Evolutionary conservation across 2,329 filamentous ascomycete species (phyloP), one percentile per base, ranked within the genome.

Genomic region (Nakataea oryzae): DNA sequence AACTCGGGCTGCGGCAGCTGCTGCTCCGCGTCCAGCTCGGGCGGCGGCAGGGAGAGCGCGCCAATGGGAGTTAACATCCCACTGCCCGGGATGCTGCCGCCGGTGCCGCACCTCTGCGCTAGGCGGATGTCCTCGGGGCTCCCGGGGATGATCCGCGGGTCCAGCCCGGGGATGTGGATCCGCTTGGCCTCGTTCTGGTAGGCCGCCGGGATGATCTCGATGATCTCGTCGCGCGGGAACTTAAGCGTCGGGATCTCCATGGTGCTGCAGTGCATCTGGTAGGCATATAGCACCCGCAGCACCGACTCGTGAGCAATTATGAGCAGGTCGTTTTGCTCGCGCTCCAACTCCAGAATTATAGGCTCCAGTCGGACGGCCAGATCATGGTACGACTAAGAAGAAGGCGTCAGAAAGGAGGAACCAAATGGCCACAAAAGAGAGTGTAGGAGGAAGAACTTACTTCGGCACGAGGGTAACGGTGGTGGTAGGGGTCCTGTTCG

Each of bases 281-380:
- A 99, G 28, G 93, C 93, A 72, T 99, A 99, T 3, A 99, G 82
- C 28, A 99, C 95, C 56, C 95, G 90, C 58, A 99, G 82, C n/a
- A 99, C 95, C 60, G 91, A 96, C 74, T 99, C 95, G 74, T 99
- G 95, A 0, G 95, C 95, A 67, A 99, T 97, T 71, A 99, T 97
- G 61, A 99, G 83, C n/a, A 99, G 82, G 72, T 99, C 95, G 67
- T 96, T 96, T 69, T 97, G 91, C 76, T 99, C 95, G 56, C 95
- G 88, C 78, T 99, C 95, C 17, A 99, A 84, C 73, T 99, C 95
- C 32, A 99, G 84, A 70, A 99, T 99, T 70, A 99, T 96, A 54
- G 95, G 96, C 73, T 99, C 95, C 58, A 99, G 86, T 27, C 95
- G 90, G 64, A 99, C 95, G n/a, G 95, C 95, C 56, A 99, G 86